Evolutionary conservation across 2,329 filamentous ascomycete genomes (phyloP), one percentile per base, ranked within the genome.

Genomic region (Pyrenochaeta sp.): DNA sequence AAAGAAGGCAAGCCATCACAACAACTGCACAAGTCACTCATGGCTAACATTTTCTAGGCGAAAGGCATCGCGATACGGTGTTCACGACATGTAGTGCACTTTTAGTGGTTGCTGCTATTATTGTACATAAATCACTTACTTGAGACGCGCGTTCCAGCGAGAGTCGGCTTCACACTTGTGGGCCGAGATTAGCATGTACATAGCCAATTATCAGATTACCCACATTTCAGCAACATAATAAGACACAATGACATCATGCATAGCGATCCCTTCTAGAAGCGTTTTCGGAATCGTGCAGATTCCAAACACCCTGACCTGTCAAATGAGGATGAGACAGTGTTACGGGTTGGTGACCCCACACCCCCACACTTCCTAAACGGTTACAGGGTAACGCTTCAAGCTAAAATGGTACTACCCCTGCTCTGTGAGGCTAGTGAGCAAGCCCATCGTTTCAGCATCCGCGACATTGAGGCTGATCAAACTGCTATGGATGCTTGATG

Each of bases 81-180:
- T 73, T 73, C 31, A 69, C 66, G 9, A 63, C 66, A 14, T 73
- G 68, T 55, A 65, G 68, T 36, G 64, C 63, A 14, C 45, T 73
- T 29, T 55, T 73, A 32, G 43, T 71, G 18, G 60, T 66, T 32
- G 68, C 68, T 33, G 66, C 67, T 14, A 45, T 68, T 36, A 63
- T 66, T 37, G 67, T 69, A 29, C 61, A 71, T 32, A 67, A 64
- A 44, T 58, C 64, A 14, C 50, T 72, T 11, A 49, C 58, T 9
- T 71, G 45, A 61, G 31, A 33, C 32, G 37, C 21, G n/a, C 40
- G 2, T 33, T 18, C 7, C 12, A 45, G 21, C 21, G 23, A 35
- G 5, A 35, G 29, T 37, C 17, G 30, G 23, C 4, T 10, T 12
- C 4, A 23, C 15, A 42, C 10, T 4, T 29, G 39, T 27, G 27